phyloP scores from a whole-genome alignment of 352 stramenopile genomes.

The Phytophthora aleatoria region DNA sequence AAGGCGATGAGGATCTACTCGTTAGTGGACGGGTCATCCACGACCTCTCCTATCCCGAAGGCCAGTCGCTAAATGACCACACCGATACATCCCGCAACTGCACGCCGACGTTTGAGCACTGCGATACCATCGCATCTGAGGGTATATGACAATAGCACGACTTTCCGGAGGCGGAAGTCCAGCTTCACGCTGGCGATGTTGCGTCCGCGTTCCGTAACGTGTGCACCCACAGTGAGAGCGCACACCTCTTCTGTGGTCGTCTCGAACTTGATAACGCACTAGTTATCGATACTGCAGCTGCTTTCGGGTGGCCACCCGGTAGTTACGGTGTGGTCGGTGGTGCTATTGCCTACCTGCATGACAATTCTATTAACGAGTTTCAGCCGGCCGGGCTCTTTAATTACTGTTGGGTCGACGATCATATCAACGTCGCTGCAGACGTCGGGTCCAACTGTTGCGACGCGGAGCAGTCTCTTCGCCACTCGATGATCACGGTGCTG shows the following conservation, averaged over 20 bases:
- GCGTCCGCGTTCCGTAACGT: background rate
- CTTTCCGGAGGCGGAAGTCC: background rate
- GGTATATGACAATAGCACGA: background rate
- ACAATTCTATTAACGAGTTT: background rate
- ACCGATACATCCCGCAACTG: background rate
- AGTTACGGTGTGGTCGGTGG: background rate
- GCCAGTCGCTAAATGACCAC: background rate
- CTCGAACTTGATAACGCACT: constrained; percentile 1
- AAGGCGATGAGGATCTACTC: background rate
- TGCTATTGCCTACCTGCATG: background rate
- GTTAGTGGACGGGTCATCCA: background rate
- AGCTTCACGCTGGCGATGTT: background rate
- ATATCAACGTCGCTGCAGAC: constrained; percentile 1
- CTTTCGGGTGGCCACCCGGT: too few relatives aligned
- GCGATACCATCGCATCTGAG: background rate
- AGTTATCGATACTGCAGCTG: background rate
- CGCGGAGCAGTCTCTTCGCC: background rate
- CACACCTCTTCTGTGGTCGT: constrained; percentile 5
- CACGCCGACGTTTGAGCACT: background rate
- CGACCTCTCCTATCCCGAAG: background rate
- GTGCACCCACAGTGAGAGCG: background rate
- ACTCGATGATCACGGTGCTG: background rate
- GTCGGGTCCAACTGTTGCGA: background rate
- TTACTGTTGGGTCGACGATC: background rate
- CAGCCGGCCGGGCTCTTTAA: background rate